A percentile compares a stretch with the other conserved stretches of the same genome.
Evolutionary conservation across 2,329 filamentous ascomycete genomes (phyloP).

Genomic region (Clonostachys sp.): DNA sequence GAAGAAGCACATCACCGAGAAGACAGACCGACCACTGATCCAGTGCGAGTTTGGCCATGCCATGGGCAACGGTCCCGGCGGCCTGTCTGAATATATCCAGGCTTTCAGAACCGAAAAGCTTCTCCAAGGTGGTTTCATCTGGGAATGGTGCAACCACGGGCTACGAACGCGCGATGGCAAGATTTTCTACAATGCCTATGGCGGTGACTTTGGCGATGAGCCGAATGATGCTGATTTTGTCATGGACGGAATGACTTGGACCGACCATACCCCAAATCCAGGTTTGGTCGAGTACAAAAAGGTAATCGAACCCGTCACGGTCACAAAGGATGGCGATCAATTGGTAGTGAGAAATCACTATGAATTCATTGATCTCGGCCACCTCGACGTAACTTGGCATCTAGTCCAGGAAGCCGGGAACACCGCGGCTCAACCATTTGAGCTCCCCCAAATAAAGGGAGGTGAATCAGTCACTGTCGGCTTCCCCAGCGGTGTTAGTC

Average conservation of each 20-base stretch:
- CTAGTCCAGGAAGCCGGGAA: conserved; percentile 32
- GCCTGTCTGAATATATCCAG: conserved; percentile 63
- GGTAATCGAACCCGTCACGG: conserved; percentile 47
- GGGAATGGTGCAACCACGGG: conserved; percentile 63
- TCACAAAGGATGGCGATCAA: conserved; percentile 25
- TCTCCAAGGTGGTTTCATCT: conserved; percentile 64
- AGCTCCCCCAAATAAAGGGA: conserved; percentile 32
- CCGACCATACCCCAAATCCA: conserved; percentile 49
- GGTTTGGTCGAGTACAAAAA: conserved; percentile 54
- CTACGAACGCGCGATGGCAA: conserved; percentile 36
- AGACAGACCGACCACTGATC: conserved; percentile 52
- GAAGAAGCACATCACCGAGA: conserved; percentile 34
- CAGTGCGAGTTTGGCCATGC: conserved; percentile 57
- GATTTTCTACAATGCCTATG: conserved; percentile 51
- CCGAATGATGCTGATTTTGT: conserved; percentile 59
- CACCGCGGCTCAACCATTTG: conserved; percentile 27
- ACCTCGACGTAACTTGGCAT: conserved; percentile 35
- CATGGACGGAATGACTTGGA: conserved; percentile 54
- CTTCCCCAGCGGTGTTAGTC: conserved; percentile 13
- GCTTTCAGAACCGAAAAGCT: conserved; percentile 55
- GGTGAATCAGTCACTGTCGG: conserved; percentile 24
- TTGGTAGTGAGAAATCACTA: conserved; percentile 42
- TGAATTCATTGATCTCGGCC: conserved; percentile 38
- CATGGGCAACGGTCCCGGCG: conserved; percentile 73
- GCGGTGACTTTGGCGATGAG: conserved; percentile 56